Evolutionary conservation across 768 basidiomycete genomes (phyloP).

Genomic region (Udeniomyces megalosporus): DNA sequence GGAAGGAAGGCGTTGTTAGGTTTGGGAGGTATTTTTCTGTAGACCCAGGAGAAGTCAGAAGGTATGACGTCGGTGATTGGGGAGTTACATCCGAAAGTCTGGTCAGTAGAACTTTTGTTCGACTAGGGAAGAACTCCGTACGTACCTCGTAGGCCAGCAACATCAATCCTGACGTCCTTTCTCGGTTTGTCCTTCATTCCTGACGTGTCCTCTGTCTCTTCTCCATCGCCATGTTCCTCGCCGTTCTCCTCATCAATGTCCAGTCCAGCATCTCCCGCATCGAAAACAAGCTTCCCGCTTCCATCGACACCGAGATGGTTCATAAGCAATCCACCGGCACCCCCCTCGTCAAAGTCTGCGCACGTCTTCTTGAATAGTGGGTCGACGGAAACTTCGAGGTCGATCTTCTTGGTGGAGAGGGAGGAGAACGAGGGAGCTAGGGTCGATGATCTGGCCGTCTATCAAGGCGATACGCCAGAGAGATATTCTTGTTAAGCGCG

Average conservation of each 20-base stretch:
- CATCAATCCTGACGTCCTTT: not conserved
- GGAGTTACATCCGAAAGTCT: too few relatives aligned
- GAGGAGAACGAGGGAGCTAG: slow-evolving; percentile 73
- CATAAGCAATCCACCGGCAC: slow-evolving; percentile 88
- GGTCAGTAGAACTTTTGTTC: too few relatives aligned
- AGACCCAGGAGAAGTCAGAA: too few relatives aligned
- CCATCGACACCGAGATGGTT: slow-evolving; percentile 83
- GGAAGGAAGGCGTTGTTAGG: slow-evolving; percentile 32
- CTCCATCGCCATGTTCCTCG: slow-evolving; percentile 41
- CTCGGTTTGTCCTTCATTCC: slow-evolving; percentile 40
- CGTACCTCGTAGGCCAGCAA: slow-evolving; percentile 14
- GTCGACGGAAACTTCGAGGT: slow-evolving; percentile 89
- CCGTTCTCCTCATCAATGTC: slow-evolving; percentile 53
- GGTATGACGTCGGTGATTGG: too few relatives aligned
- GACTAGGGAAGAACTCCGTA: not conserved
- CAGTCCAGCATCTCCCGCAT: slow-evolving; percentile 67
- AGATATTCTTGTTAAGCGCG: too few relatives aligned
- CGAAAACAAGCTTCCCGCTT: slow-evolving; percentile 78
- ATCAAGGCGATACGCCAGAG: too few relatives aligned
- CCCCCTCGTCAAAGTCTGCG: slow-evolving; percentile 96
- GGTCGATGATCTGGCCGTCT: slow-evolving; percentile 50
- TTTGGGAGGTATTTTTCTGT: slow-evolving; percentile 65
- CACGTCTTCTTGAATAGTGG: slow-evolving; percentile 95
- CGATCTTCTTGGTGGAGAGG: slow-evolving; percentile 77
- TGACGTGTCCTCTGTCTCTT: slow-evolving; percentile 36